Conservation (phyloP, 352 stramenopile species). For the Pythium aquatile region DNA sequence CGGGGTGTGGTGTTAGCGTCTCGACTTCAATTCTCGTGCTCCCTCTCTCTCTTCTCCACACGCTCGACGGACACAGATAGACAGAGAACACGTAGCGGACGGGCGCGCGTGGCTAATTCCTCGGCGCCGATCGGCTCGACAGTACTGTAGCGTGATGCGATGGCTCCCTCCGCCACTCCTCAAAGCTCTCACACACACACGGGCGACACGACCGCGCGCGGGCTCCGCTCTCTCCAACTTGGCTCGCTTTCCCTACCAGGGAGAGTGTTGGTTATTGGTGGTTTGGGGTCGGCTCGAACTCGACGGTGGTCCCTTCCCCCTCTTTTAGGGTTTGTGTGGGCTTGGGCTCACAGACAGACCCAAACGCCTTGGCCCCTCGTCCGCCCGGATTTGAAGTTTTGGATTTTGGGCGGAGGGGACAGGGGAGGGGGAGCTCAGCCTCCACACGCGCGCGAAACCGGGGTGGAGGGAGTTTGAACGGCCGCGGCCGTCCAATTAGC, state of each 20-base stretch:
- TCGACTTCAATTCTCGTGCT: not conserved
- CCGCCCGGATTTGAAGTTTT: conserved; percentile 32
- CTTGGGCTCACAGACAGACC: not conserved
- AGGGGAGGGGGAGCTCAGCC: conserved; percentile 20
- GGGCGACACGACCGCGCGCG: conserved; percentile 19
- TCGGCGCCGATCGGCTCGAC: not conserved
- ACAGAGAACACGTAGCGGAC: conserved; percentile 5
- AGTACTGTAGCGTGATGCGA: conserved; percentile 6
- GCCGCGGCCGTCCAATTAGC: conserved; percentile 9
- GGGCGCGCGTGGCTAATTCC: conserved; percentile 11
- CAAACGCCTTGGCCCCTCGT: conserved; percentile 9
- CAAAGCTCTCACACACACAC: conserved; percentile 17
- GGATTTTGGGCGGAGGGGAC: conserved; percentile 16
- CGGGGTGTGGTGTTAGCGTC: not conserved
- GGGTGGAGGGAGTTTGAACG: conserved; percentile 14
- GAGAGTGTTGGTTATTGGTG: conserved; percentile 32
- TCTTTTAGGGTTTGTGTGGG: conserved; percentile 22
- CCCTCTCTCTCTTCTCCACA: conserved; percentile 2
- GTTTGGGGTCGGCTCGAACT: conserved; percentile 23
- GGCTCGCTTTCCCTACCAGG: conserved; percentile 22
- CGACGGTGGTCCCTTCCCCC: conserved; percentile 20
- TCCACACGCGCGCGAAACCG: conserved; percentile 14
- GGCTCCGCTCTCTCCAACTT: conserved; percentile 23
- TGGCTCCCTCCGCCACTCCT: conserved; percentile 28
- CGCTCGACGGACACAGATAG: conserved; percentile 6